Percentiles rank a stretch among this genome's conserved stretches.
These are phyloP conservation scores for Xylariales sp. DNA, from an alignment of 2,329 filamentous ascomycete genomes.

Conservation along the genomic window DNA sequence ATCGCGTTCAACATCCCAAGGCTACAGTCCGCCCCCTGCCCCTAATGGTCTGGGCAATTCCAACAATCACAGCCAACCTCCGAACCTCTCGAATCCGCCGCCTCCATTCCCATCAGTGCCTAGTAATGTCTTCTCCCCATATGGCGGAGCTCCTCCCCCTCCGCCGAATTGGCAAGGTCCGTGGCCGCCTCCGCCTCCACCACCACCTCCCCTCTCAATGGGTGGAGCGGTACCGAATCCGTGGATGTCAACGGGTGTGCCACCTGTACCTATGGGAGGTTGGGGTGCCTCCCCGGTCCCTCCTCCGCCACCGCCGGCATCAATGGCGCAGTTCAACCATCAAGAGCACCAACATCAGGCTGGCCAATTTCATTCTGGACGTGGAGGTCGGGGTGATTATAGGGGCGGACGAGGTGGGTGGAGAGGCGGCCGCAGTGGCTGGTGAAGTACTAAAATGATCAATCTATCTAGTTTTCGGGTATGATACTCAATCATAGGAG, in stretches of 20 bases:
- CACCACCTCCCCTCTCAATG: slow-evolving; percentile 5
- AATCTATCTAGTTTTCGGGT: no score
- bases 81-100: background rate
- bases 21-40: slow-evolving; percentile 1
- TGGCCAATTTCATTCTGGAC: slow-evolving; percentile 1
- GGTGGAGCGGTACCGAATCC: slow-evolving; percentile 1
- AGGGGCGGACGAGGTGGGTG: slow-evolving; percentile 10
- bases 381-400: slow-evolving; percentile 8
- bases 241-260: slow-evolving; percentile 7
- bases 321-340: slow-evolving; percentile 4
- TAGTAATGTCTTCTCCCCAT: background rate
- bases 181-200: slow-evolving; percentile 10
- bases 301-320: slow-evolving; percentile 9
- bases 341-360: slow-evolving; percentile 2
- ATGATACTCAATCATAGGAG: no score
- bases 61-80: background rate
- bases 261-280: background rate
- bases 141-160: slow-evolving; percentile 6
- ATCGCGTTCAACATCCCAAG: slow-evolving; percentile 15
- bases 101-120: slow-evolving; percentile 4
- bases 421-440: slow-evolving; percentile 1
- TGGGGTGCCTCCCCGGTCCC: background rate
- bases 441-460: no score
- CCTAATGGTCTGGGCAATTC: background rate
- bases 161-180: slow-evolving; percentile 11